Conservation (phyloP, 2,329 filamentous ascomycete genomes). For the Aspergillus sp. region DNA sequence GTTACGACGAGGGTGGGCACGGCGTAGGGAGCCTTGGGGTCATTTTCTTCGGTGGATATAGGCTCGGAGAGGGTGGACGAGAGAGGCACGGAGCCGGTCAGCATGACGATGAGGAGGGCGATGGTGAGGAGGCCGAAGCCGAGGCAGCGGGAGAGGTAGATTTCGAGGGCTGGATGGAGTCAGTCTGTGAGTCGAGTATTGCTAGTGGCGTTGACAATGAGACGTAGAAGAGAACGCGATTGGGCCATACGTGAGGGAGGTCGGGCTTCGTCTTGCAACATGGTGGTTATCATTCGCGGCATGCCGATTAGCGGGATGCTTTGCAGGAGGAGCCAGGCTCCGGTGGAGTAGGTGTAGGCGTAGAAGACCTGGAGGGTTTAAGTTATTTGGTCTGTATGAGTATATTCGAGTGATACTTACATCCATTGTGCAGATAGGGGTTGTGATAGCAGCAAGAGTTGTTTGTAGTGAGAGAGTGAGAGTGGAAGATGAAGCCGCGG, state of each 20-base stretch:
- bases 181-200: constrained; percentile 3
- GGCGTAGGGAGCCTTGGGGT: constrained; percentile 53
- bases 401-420: constrained; percentile 4
- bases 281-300: constrained; percentile 52
- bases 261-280: constrained; percentile 50
- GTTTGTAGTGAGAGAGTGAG: no score
- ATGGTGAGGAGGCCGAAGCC: constrained; percentile 59
- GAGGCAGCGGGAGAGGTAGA: constrained; percentile 64
- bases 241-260: constrained; percentile 43
- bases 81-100: constrained; percentile 63
- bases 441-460: no score
- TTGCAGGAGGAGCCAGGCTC: constrained; percentile 36
- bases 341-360: constrained; percentile 37
- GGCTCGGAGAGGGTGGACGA: constrained; percentile 38
- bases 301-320: constrained; percentile 48
- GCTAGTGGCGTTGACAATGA: constrained; percentile 1
- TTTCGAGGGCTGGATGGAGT: constrained; percentile 47
- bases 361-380: constrained; percentile 31
- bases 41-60: constrained; percentile 33
- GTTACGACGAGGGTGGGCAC: constrained; percentile 58
- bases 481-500: no score
- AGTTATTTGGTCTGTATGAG: constrained; percentile 6
- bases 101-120: constrained; percentile 53
- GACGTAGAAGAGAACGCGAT: no score
- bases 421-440: constrained; percentile 9